phyloP scores from a whole-genome alignment of 305 asterid genomes.

The Solanum aculeatissimum region DNA sequence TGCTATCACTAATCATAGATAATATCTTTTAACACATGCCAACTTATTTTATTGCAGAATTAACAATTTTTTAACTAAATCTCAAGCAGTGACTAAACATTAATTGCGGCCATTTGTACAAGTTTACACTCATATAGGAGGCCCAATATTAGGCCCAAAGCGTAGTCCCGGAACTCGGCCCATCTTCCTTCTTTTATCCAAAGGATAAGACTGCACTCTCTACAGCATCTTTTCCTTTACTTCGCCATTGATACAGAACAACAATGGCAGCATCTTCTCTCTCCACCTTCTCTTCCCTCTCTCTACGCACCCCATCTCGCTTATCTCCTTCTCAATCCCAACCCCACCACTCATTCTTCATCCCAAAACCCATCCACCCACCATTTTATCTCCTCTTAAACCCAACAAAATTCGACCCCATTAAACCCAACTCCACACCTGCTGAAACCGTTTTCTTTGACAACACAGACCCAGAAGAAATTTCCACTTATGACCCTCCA shows the following conservation, averaged over 20 bases:
- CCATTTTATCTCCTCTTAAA: slow-evolving; percentile 24
- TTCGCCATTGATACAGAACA: neutral
- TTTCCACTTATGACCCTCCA: slow-evolving; percentile 44
- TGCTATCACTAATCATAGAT: too few species aligned
- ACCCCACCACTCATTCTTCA: slow-evolving; percentile 20
- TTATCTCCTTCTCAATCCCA: slow-evolving; percentile 27
- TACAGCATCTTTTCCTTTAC: neutral
- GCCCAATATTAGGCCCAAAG: neutral
- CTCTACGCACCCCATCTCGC: slow-evolving; percentile 1
- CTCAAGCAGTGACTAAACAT: neutral
- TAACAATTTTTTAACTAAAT: too few species aligned
- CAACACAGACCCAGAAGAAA: slow-evolving; percentile 38
- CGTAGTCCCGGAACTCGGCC: neutral
- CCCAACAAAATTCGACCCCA: slow-evolving; percentile 12
- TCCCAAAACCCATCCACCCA: neutral
- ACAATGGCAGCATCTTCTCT: slow-evolving; percentile 15
- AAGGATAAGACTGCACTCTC: neutral
- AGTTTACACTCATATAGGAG: neutral
- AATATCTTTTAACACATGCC: too few species aligned
- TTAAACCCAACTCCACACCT: slow-evolving; percentile 12
- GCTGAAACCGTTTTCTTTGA: slow-evolving; percentile 36
- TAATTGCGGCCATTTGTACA: neutral
- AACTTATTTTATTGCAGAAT: too few species aligned
- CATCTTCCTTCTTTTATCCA: neutral
- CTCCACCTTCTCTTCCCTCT: slow-evolving; percentile 22